These are phyloP conservation scores for Globisporangium nunn DNA, from an alignment of 352 stramenopile genomes.

Conservation along the genomic window DNA sequence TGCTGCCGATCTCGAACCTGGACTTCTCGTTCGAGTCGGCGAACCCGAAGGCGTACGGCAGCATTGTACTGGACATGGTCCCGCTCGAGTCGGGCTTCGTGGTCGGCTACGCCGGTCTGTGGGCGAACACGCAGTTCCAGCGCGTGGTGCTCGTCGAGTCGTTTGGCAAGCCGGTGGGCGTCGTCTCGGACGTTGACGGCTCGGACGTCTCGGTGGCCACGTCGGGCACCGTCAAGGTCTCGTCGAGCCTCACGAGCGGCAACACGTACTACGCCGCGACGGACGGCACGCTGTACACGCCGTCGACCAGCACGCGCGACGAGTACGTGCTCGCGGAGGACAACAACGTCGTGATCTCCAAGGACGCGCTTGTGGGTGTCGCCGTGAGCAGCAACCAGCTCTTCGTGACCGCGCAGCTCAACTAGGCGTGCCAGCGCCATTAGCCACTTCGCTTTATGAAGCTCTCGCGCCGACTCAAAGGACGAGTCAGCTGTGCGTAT, in stretches of 20 bases:
- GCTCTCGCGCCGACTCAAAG: background rate
- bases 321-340: conserved; percentile 58
- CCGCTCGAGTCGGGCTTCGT: conserved; percentile 46
- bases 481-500: background rate
- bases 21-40: conserved; percentile 58
- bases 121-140: conserved; percentile 49
- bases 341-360: conserved; percentile 72
- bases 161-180: conserved; percentile 56
- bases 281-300: conserved; percentile 47
- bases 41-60: conserved; percentile 38
- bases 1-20: conserved; percentile 61
- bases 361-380: conserved; percentile 64
- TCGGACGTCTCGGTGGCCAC: conserved; percentile 50
- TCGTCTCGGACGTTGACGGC: conserved; percentile 53
- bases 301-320: conserved; percentile 37
- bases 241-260: conserved; percentile 29
- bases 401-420: conserved; percentile 29
- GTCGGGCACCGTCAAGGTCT: conserved; percentile 49
- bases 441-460: too few species aligned
- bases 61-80: conserved; percentile 53
- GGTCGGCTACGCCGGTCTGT: conserved; percentile 50
- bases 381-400: conserved; percentile 56
- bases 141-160: conserved; percentile 69
- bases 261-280: conserved; percentile 65
- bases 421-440: background rate